Percentiles rank a stretch among this genome's conserved stretches.
These are phyloP conservation scores for Pythium oligandrum DNA, from an alignment of 352 stramenopile genomes.

Conservation along the genomic window DNA sequence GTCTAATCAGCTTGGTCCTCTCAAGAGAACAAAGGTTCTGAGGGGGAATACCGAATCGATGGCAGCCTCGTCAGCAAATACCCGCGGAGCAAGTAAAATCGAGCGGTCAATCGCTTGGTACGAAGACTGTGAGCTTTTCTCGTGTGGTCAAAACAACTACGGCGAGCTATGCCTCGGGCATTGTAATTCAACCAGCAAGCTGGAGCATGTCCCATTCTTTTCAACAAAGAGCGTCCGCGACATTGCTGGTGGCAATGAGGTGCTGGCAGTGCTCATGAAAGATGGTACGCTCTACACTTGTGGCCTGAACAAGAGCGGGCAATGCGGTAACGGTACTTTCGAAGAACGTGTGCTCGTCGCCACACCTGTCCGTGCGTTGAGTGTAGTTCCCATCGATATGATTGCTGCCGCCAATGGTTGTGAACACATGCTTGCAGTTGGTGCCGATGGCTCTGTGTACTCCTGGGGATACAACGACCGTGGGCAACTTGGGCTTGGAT, in stretches of 20 bases:
- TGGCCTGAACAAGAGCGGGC: slow-evolving; percentile 84
- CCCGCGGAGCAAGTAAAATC: slow-evolving; percentile 2
- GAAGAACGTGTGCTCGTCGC: slow-evolving; percentile 79
- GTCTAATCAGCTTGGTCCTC: slow-evolving; percentile 24
- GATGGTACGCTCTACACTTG: slow-evolving; percentile 77
- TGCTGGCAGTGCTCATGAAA: slow-evolving; percentile 82
- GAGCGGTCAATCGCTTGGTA: slow-evolving; percentile 28
- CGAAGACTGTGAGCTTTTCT: slow-evolving; percentile 86
- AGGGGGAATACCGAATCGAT: neutral
- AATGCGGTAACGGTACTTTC: slow-evolving; percentile 86
- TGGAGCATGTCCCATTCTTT: slow-evolving; percentile 83
- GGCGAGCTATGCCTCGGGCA: slow-evolving; percentile 82
- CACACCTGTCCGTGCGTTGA: slow-evolving; percentile 62
- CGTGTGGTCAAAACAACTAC: slow-evolving; percentile 88
- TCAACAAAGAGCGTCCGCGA: slow-evolving; percentile 70
- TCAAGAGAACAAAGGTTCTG: slow-evolving; percentile 29
- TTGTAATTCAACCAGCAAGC: slow-evolving; percentile 83
- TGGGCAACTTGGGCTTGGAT: slow-evolving; percentile 76
- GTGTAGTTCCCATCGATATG: slow-evolving; percentile 59
- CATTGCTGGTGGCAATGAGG: slow-evolving; percentile 79
- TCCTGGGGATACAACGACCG: slow-evolving; percentile 88
- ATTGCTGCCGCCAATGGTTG: slow-evolving; percentile 80
- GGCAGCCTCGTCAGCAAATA: neutral
- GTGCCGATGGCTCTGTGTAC: slow-evolving; percentile 71
- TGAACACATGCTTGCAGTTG: slow-evolving; percentile 84